These are phyloP conservation scores for Sporothrix phasma DNA, from an alignment of 2,329 filamentous ascomycete genomes.

Conservation along the genomic window DNA sequence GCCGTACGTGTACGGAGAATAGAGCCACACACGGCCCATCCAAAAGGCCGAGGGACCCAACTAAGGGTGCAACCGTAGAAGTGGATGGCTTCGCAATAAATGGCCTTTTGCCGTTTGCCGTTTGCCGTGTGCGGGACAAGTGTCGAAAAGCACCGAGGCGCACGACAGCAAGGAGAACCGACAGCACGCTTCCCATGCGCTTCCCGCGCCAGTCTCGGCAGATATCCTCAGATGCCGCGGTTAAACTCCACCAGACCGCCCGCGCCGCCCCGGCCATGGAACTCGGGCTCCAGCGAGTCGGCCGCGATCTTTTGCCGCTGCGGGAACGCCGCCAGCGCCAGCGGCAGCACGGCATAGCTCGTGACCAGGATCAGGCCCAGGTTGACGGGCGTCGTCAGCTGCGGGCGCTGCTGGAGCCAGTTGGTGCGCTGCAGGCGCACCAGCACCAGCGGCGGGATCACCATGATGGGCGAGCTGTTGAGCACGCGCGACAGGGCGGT, in stretches of 20 bases:
- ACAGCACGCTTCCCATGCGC: not conserved
- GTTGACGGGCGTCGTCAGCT: conserved; percentile 73
- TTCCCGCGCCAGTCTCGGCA: not conserved
- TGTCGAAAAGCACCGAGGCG: too few relatives aligned
- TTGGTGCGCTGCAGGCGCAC: conserved; percentile 73
- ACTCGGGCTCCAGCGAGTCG: conserved; percentile 70
- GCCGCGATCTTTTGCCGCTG: conserved; percentile 77
- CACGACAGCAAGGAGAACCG: not conserved
- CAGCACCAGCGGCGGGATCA: conserved; percentile 77
- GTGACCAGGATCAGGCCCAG: conserved; percentile 78
- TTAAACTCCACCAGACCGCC: conserved; percentile 91
- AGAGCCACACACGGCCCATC: too few relatives aligned
- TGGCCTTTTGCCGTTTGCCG: too few relatives aligned
- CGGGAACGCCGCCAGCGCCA: conserved; percentile 86
- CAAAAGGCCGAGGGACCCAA: too few relatives aligned
- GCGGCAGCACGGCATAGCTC: conserved; percentile 76
- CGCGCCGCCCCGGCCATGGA: conserved; percentile 69
- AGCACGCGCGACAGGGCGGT: conserved; percentile 85
- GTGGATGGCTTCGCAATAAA: not conserved
- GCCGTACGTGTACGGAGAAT: too few relatives aligned
- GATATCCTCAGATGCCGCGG: conserved; percentile 59
- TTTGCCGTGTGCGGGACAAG: not conserved
- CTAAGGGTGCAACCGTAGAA: too few relatives aligned
- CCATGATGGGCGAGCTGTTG: conserved; percentile 96
- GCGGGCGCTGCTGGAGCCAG: conserved; percentile 70